Percentiles rank a stretch among this genome's conserved stretches.
Conservation (phyloP, 2,329 filamentous ascomycete genomes). For the Colletotrichum musae region DNA sequence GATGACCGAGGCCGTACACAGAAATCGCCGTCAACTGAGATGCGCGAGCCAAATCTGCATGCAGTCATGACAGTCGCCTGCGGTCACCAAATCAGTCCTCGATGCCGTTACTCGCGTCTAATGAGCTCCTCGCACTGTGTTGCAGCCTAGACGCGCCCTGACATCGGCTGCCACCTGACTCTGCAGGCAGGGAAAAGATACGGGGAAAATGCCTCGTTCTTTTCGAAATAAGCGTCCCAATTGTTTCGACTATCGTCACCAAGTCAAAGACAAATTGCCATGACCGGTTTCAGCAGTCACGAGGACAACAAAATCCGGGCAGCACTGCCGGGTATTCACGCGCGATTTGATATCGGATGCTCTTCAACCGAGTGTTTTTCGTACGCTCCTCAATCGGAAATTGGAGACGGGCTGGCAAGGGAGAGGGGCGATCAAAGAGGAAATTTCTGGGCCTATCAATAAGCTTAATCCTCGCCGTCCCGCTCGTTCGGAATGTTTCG, state of each 20-base stretch:
- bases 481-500: constrained; percentile 31
- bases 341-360: constrained; percentile 27
- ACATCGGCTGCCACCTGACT: constrained; percentile 20
- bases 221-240: constrained; percentile 7
- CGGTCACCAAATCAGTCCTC: neutral
- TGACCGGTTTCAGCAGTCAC: constrained; percentile 10
- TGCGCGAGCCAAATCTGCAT: neutral
- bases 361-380: constrained; percentile 38
- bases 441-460: constrained; percentile 34
- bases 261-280: neutral
- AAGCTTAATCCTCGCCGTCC: constrained; percentile 38
- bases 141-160: constrained; percentile 2
- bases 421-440: constrained; percentile 19
- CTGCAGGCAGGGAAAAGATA: constrained; percentile 5
- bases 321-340: constrained; percentile 21
- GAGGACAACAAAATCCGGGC: constrained; percentile 16
- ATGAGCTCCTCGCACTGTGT: constrained; percentile 10
- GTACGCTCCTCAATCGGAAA: constrained; percentile 12
- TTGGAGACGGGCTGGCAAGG: constrained; percentile 19
- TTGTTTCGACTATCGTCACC: neutral
- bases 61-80: neutral
- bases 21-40: too few species aligned
- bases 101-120: too few species aligned
- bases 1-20: neutral
- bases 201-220: neutral